These are phyloP conservation scores for Paramecium biaurelia DNA, from an alignment of 73 alveolate genomes.

Conservation along the genomic window DNA sequence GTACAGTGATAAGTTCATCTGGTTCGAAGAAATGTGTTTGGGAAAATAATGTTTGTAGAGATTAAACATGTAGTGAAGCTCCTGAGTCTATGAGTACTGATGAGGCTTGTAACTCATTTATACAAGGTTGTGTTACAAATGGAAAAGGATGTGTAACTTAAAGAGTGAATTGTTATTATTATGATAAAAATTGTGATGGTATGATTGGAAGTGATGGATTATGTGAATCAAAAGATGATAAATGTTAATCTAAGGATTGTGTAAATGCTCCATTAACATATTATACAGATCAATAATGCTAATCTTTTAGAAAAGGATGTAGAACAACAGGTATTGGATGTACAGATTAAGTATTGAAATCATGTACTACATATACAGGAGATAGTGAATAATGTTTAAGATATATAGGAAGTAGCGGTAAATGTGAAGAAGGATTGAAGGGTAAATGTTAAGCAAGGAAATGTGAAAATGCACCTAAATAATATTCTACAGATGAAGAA, in stretches of 20 bases:
- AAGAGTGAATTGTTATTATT: not conserved
- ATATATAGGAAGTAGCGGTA: not conserved
- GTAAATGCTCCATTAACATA: not conserved
- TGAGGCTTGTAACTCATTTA: not conserved
- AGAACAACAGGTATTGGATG: slow-evolving; percentile 17
- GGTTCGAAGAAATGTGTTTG: slow-evolving; percentile 23
- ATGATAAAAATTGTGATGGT: not conserved
- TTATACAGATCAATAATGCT: not conserved
- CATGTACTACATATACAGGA: not conserved
- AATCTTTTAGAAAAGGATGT: slow-evolving; percentile 9
- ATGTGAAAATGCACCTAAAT: slow-evolving; percentile 25
- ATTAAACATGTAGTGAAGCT: not conserved
- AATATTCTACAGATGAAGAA: not conserved
- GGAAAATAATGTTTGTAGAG: not conserved
- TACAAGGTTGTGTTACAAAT: not conserved
- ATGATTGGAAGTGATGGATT: slow-evolving; percentile 28
- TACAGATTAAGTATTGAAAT: not conserved
- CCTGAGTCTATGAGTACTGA: not conserved
- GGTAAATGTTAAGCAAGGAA: not conserved
- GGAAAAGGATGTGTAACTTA: not conserved
- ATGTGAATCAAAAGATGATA: not conserved
- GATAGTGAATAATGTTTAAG: not conserved
- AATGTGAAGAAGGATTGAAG: not conserved
- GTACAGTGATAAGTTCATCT: not conserved
- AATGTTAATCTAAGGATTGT: slow-evolving; percentile 1